These are phyloP conservation scores for Powellomyces hirtus DNA, from an alignment of 192 early-diverging fungal genomes.

Conservation along the genomic window DNA sequence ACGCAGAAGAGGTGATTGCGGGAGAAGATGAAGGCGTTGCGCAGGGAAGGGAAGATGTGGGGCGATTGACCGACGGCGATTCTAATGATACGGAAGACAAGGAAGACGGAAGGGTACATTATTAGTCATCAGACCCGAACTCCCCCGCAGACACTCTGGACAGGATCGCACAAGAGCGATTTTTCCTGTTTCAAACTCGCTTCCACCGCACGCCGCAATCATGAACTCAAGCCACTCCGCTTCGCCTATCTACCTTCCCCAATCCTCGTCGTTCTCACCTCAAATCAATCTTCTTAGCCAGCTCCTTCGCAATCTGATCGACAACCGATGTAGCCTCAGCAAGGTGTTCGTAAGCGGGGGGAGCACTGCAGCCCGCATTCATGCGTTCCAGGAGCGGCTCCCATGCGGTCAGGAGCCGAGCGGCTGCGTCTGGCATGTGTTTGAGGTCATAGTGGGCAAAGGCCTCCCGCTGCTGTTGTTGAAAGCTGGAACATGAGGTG, in stretches of 20 bases:
- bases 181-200: neutral
- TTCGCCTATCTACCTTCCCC: neutral
- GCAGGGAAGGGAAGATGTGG: conserved; percentile 13
- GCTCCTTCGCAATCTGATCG: neutral
- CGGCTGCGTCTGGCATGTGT: conserved; percentile 1
- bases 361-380: conserved; percentile 25
- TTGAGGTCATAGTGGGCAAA: neutral
- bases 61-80: neutral
- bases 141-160: no score
- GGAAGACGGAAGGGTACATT: neutral
- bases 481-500: neutral
- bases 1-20: conserved; percentile 35
- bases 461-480: no score
- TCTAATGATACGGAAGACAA: neutral
- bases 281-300: conserved; percentile 12
- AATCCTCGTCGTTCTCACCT: no score
- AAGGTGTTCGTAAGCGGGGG: conserved; percentile 29
- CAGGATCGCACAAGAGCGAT: no score
- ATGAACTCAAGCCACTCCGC: neutral
- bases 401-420: conserved; percentile 18
- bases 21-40: conserved; percentile 14
- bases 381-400: conserved; percentile 20
- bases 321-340: conserved; percentile 6
- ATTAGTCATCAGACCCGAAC: no score
- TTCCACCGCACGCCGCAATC: neutral